These are phyloP conservation scores for Pseudomassariella vexata DNA, from an alignment of 2,329 filamentous ascomycete species.

Conservation along the genomic window DNA sequence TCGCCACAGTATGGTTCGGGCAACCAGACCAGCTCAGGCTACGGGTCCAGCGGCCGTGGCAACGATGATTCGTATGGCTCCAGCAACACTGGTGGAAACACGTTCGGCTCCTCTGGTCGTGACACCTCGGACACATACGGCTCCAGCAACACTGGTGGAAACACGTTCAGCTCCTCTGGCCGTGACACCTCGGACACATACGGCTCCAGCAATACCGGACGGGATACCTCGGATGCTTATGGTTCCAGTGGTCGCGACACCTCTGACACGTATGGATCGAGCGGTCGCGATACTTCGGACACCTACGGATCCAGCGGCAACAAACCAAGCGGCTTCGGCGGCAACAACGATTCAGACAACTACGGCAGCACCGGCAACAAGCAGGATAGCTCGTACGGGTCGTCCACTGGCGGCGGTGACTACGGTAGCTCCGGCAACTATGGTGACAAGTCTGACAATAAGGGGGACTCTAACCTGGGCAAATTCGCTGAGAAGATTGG, in stretches of 20 bases:
- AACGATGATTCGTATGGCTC: conserved; percentile 17
- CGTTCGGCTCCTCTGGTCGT: conserved; percentile 13
- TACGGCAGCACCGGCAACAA: no score
- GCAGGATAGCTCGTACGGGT: conserved; percentile 20
- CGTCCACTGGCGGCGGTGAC: conserved; percentile 7
- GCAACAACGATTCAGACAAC: conserved; percentile 16
- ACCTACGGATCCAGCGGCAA: conserved; percentile 13
- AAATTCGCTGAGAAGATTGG: conserved; percentile 56
- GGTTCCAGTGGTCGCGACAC: conserved; percentile 12
- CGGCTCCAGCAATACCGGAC: conserved; percentile 23
- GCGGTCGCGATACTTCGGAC: conserved; percentile 4
- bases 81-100: conserved; percentile 7
- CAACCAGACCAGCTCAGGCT: no score
- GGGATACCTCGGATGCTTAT: no score
- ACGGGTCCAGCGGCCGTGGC: conserved; percentile 14
- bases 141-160: conserved; percentile 2
- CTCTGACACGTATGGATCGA: conserved; percentile 10
- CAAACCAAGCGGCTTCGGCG: conserved; percentile 18
- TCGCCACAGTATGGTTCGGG: no score
- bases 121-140: conserved; percentile 10
- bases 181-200: no score
- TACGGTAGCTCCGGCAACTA: conserved; percentile 7
- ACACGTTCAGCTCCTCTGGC: conserved; percentile 11
- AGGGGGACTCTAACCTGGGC: conserved; percentile 33
- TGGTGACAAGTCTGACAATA: conserved; percentile 11